Evolutionary conservation across 1,284 basidiomycete genomes (phyloP), one percentile per base, ranked within the genome.

Genomic region (Pulveroboletus sp.): DNA sequence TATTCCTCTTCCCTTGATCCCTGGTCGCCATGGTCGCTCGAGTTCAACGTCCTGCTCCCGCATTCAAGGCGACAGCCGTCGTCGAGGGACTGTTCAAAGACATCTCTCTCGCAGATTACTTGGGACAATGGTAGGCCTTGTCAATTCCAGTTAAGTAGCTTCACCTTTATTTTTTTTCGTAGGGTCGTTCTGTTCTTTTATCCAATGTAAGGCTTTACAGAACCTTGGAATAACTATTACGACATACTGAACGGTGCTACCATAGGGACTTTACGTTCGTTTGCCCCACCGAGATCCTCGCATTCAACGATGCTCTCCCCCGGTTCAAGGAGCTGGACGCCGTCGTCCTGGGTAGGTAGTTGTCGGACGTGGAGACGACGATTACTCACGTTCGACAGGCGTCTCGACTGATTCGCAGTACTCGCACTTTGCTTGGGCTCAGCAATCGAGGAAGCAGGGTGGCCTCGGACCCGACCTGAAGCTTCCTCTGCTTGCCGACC

Each of bases 241-340:
- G 22, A 29, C 20, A 14, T 12, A 12, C 49, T 52, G 28, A 56
- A 18, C 38, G 10, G 14, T 3, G n/a, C 45, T 5, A 2, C 15
- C 46, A 43, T 62, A 87, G 86, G 77, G 87, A 90, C 69, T 87
- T 88, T 73, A 91, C 88, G 47, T 92, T 94, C 68, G 92, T 95
- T 66, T 94, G 93, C 78, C 93, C 93, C 35, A 94, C 93, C 61
- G 93, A 96, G 75, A 94, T 96, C 70, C 84, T 95, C 44, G 93
- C 93, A 2, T 96, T 94, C 82, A 94, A 95, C 74, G 88, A 91
- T 63, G 87, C 91, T 8, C 82, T 95, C 46, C 71, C 82, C 44
- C 78, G 83, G 64, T 94, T 96, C 79, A 78, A 83, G 54, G 81
- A 81, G 56, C 77, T 94, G 64, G 84, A 87, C 74, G 87, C 91